Evolutionary conservation across 176 grass and related monocot genomes (phyloP).

Genomic region (Bromus sterilis): DNA sequence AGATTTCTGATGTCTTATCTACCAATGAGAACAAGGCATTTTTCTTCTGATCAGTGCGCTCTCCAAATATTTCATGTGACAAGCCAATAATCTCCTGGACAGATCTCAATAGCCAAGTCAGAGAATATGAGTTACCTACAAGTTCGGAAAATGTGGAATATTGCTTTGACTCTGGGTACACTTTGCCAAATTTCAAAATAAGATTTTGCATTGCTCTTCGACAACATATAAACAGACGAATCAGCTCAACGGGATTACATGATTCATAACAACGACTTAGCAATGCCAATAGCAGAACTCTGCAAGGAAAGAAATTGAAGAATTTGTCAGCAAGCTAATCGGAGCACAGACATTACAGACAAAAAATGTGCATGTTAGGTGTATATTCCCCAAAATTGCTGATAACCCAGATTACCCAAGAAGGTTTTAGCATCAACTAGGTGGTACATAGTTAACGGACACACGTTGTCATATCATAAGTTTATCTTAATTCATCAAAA

Average conservation of each 20-base stretch:
- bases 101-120: conserved; percentile 76
- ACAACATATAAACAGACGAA: conserved; percentile 72
- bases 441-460: background rate
- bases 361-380: background rate
- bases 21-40: conserved; percentile 56
- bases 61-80: conserved; percentile 39
- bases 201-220: conserved; percentile 77
- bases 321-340: conserved; percentile 11
- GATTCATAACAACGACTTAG: conserved; percentile 26
- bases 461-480: background rate
- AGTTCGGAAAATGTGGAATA: conserved; percentile 31
- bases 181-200: conserved; percentile 42
- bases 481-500: background rate
- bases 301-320: conserved; percentile 34
- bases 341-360: background rate
- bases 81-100: conserved; percentile 42
- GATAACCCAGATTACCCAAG: conserved; percentile 3
- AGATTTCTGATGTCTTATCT: conserved; percentile 74
- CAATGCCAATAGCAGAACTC: conserved; percentile 57
- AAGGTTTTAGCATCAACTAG: background rate
- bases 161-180: conserved; percentile 28
- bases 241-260: conserved; percentile 37
- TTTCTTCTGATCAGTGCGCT: conserved; percentile 43
- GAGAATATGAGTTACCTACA: conserved; percentile 34
- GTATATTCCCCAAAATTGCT: background rate